phyloP scores from a whole-genome alignment of 805 yeast genomes.

The Isabelozyma pseudorhagii region DNA sequence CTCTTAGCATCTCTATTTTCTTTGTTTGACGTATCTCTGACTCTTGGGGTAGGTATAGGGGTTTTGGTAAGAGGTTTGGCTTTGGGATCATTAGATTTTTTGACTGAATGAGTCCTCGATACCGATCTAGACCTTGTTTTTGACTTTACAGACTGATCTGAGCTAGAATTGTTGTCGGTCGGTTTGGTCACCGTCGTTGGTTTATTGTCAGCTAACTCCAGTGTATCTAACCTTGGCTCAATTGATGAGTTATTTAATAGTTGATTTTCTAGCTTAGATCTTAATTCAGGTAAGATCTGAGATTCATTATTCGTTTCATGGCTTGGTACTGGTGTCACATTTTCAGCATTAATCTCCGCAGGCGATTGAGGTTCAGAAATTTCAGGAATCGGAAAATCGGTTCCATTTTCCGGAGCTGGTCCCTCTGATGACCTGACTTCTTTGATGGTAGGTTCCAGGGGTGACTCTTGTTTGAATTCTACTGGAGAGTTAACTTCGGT shows the following conservation, averaged over 20 bases:
- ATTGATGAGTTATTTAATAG: neutral
- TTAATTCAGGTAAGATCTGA: neutral
- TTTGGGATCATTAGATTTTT: conserved; percentile 2
- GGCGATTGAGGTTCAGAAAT: neutral
- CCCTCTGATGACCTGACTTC: neutral
- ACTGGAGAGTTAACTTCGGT: conserved; percentile 12
- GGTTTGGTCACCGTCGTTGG: neutral
- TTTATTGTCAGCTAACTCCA: neutral
- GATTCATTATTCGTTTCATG: neutral
- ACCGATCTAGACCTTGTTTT: neutral
- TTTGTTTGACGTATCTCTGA: conserved; percentile 2
- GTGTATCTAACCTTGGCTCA: neutral
- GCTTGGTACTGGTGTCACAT: neutral
- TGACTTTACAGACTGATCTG: neutral
- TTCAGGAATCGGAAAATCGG: neutral
- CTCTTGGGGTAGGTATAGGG: neutral
- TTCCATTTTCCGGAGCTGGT: neutral
- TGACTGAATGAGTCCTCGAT: neutral
- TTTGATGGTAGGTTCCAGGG: neutral
- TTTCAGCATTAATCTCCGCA: neutral
- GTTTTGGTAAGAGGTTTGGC: neutral
- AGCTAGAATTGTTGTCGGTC: neutral
- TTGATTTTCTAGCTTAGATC: neutral
- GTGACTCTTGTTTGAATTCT: neutral
- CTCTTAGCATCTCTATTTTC: conserved; percentile 29